Percentiles rank a stretch among this genome's conserved stretches.
Evolutionary conservation across 495 filamentous ascomycete genomes (phyloP).

Genomic region (Neurospora sublineolata): DNA sequence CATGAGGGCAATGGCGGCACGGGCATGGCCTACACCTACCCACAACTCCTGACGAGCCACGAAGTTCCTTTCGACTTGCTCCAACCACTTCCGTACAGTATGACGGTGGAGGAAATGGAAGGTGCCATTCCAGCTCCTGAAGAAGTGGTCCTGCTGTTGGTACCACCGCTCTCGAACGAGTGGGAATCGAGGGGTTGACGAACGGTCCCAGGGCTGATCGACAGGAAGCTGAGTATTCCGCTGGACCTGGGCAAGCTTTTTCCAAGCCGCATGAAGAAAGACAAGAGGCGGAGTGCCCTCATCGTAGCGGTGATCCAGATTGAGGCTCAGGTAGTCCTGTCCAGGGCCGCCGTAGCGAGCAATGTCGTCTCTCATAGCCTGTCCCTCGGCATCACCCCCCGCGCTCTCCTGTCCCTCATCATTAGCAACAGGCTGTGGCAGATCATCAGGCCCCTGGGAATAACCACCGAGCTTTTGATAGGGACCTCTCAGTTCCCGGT

Average conservation of each 20-base stretch:
- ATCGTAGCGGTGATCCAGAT: conserved; percentile 11
- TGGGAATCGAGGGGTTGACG: conserved; percentile 1
- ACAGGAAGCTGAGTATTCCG: not conserved
- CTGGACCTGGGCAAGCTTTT: conserved; percentile 7
- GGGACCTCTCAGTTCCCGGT: not conserved
- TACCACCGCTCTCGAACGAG: not conserved
- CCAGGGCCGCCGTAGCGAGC: not conserved
- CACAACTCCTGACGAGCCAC: conserved; percentile 1
- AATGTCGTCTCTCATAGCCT: not conserved
- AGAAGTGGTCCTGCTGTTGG: conserved; percentile 10
- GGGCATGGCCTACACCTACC: conserved; percentile 9
- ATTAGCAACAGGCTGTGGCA: not conserved
- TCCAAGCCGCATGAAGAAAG: conserved; percentile 17
- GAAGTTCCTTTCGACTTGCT: conserved; percentile 9
- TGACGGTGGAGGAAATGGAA: conserved; percentile 16
- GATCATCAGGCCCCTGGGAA: not conserved
- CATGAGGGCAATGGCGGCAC: conserved; percentile 15
- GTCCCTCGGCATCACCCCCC: not conserved
- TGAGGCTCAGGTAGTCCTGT: not conserved
- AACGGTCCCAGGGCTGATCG: conserved; percentile 12
- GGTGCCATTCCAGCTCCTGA: conserved; percentile 12
- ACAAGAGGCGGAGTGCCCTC: conserved; percentile 13
- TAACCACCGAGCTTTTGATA: not conserved
- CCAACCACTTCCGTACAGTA: conserved; percentile 9
- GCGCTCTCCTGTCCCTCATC: not conserved